Base-by-base conservation (phyloP, 306 rosid genomes). In the Casuarina cunninghamiana region DNA sequence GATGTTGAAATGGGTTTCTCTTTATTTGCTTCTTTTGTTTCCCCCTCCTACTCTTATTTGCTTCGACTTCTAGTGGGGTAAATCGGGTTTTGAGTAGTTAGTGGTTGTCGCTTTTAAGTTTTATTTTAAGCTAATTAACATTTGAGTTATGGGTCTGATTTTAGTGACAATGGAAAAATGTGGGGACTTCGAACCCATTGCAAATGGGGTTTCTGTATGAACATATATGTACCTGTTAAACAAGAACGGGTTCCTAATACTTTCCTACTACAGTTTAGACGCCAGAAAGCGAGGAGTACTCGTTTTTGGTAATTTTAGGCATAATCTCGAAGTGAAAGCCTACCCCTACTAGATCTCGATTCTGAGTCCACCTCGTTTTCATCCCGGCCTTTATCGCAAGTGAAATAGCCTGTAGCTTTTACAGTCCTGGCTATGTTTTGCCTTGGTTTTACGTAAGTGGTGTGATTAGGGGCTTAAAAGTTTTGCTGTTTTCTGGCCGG, bases 31-130 rank as follows among this genome's bases (percentile, higher is more conserved):
- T 55, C 32, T 66, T 67, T 13, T 7, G 42, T 13, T 48, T 60
- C 17, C 10, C 21, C 32, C 32, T 1, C 32, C 1, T 26, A 26
- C 32, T 26, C 63, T 65, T 41, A 21, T 62, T 62, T 76, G 9
- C 44, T 76, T 77, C 42, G 82, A 77, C 85, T 72, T 53, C 16
- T 55, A 17, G 38, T 60, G 71, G 79, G 72, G 8, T 50, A 11
- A 21, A 53, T 6, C 38, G 26, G 19, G 45, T 11, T 26, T 43
- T 61, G 55, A 48, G 32, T 71, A 45, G 71, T 73, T 50, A 10
- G 38, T 19, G 58, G 72, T 81, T 45, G 72, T 81, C 38, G 74
- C 75, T 55, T 45, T 72, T 21, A 69, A 38, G 39, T 45, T 62
- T 53, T 13, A 53, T 42, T 21, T 54, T 35, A 37, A 43, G 16